phyloP scores from a whole-genome alignment of 352 stramenopile genomes.

The Phytophthora cactorum region DNA sequence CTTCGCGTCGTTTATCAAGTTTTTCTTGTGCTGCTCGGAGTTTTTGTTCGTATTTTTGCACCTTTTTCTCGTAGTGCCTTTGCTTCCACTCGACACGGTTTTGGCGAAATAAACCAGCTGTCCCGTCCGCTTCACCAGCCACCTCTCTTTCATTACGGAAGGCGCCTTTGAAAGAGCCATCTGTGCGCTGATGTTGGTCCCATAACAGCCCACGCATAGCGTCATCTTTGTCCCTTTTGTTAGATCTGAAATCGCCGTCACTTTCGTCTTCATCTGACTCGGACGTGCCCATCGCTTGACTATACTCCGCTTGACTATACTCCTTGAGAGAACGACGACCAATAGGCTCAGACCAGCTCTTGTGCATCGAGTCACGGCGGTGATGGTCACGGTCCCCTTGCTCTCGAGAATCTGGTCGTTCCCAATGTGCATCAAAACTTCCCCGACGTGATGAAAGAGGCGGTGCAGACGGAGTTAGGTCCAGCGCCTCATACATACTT shows the following conservation, averaged over 20 bases:
- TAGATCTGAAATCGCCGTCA: neutral
- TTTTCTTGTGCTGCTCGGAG: slow-evolving; percentile 26
- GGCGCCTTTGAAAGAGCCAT: neutral
- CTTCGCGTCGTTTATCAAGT: slow-evolving; percentile 2
- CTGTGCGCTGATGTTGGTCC: neutral
- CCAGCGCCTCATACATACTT: slow-evolving; percentile 52
- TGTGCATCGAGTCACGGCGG: slow-evolving; percentile 19
- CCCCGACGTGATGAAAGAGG: slow-evolving; percentile 25
- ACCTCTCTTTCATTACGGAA: slow-evolving; percentile 6
- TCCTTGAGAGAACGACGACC: neutral
- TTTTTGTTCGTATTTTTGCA: slow-evolving; percentile 34
- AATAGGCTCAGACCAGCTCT: slow-evolving; percentile 31
- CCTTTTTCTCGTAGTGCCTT: slow-evolving; percentile 24
- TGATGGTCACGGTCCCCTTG: slow-evolving; percentile 4
- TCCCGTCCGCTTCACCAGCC: slow-evolving; percentile 8
- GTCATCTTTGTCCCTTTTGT: neutral
- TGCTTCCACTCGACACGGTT: slow-evolving; percentile 28
- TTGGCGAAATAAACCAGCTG: slow-evolving; percentile 5
- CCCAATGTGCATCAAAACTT: slow-evolving; percentile 21
- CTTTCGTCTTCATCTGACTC: slow-evolving; percentile 20
- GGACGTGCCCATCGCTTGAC: slow-evolving; percentile 8
- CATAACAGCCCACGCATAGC: slow-evolving; percentile 1
- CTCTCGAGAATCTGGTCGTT: neutral
- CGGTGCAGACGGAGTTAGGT: slow-evolving; percentile 56
- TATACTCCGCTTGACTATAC: slow-evolving; percentile 14